Conservation (phyloP, 1,284 basidiomycete species). For the Bjerkandera adusta region DNA sequence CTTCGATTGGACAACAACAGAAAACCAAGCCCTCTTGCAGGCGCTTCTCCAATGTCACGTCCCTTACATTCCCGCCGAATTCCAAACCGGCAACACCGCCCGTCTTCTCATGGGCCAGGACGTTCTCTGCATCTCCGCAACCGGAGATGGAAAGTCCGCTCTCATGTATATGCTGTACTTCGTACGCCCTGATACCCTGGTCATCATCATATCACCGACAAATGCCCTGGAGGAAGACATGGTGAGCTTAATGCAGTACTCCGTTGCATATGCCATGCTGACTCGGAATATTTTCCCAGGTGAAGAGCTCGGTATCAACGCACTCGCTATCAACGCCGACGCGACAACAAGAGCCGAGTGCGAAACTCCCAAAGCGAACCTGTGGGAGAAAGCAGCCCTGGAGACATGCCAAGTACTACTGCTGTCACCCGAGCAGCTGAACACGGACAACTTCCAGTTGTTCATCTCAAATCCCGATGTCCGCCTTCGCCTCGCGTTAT, state of each 20-base stretch:
- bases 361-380: not conserved
- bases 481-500: constrained; percentile 1
- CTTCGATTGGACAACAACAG: not conserved
- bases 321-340: constrained; percentile 3
- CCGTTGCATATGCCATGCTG: not conserved
- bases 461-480: constrained; percentile 4
- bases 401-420: constrained; percentile 2
- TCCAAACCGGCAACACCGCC: not conserved
- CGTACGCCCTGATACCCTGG: constrained; percentile 7
- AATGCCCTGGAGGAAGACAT: constrained; percentile 15
- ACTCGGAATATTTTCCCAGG: constrained; percentile 2
- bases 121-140: constrained; percentile 6
- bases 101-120: constrained; percentile 2
- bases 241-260: constrained; percentile 8
- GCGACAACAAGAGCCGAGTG: not conserved
- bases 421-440: not conserved
- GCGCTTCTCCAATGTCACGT: not conserved
- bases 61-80: not conserved
- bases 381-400: constrained; percentile 13
- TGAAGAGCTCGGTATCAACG: not conserved
- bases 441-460: constrained; percentile 4
- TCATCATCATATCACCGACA: constrained; percentile 13
- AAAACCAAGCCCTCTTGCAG: not conserved
- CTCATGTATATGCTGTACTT: constrained; percentile 14
- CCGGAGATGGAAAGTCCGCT: constrained; percentile 16